These are phyloP conservation scores for Yamadazyma dendronema DNA, from an alignment of 1,139 yeast species.

Conservation along the genomic window DNA sequence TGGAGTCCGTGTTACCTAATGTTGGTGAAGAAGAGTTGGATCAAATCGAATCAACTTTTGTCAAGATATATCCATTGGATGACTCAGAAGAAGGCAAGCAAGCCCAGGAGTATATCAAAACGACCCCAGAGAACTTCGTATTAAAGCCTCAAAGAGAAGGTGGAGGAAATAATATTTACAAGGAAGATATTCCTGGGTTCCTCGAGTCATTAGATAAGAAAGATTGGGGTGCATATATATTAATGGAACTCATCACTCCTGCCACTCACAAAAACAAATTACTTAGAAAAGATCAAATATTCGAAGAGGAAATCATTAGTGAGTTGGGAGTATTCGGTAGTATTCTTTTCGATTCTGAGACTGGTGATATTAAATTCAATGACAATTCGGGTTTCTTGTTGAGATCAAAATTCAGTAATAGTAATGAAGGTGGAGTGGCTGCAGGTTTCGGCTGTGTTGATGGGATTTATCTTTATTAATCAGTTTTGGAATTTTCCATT, in stretches of 20 bases:
- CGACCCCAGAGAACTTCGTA: constrained; percentile 65
- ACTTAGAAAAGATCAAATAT: constrained; percentile 61
- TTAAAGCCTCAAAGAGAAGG: constrained; percentile 98
- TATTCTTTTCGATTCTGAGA: constrained; percentile 64
- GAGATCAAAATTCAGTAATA: constrained; percentile 81
- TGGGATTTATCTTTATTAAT: constrained; percentile 46
- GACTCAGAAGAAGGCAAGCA: constrained; percentile 57
- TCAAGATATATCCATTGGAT: constrained; percentile 83
- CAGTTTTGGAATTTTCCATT: constrained; percentile 1
- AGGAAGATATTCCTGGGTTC: constrained; percentile 76
- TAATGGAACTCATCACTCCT: constrained; percentile 91
- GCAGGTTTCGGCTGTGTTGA: constrained; percentile 98
- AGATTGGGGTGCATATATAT: constrained; percentile 87
- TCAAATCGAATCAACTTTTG: constrained; percentile 63
- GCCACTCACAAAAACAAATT: constrained; percentile 66
- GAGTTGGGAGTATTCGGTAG: constrained; percentile 93
- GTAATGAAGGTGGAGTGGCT: constrained; percentile 97
- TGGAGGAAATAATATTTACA: constrained; percentile 88
- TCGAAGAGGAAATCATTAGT: constrained; percentile 70
- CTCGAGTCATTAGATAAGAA: constrained; percentile 57
- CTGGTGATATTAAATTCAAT: constrained; percentile 58
- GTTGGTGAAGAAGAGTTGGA: constrained; percentile 23
- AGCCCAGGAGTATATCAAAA: constrained; percentile 60
- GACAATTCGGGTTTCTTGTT: constrained; percentile 79
- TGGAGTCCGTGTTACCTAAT: constrained; percentile 47